Evolutionary conservation across 176 grass and related monocot species (phyloP).

Genomic region (Hsuehochloa calcarea): DNA sequence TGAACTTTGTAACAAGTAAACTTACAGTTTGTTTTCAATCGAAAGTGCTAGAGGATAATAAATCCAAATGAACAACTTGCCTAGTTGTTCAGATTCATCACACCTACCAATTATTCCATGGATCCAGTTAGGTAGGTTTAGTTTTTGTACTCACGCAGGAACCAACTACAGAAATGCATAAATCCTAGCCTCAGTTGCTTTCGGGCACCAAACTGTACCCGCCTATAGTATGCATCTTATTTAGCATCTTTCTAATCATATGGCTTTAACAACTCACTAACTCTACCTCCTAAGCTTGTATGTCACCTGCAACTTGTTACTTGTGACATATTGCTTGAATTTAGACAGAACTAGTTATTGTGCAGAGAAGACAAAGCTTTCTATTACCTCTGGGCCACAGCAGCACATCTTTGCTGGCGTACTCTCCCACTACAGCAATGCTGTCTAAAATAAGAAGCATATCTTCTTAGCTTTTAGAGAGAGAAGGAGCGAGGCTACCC

Average conservation of each 20-base stretch:
- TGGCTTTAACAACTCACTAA: not conserved
- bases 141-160: not conserved
- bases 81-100: not conserved
- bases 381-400: not conserved
- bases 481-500: too few species aligned
- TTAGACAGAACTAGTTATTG: not conserved
- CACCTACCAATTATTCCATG: not conserved
- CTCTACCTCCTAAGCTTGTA: not conserved
- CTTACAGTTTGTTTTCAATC: not conserved
- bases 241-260: not conserved
- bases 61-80: not conserved
- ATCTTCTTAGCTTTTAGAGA: too few species aligned
- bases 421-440: too few species aligned
- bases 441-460: too few species aligned
- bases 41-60: not conserved
- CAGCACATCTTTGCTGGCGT: too few species aligned
- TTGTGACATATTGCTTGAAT: not conserved
- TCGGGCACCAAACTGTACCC: not conserved
- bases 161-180: not conserved
- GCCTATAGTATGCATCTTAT: not conserved
- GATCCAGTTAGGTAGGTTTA: not conserved
- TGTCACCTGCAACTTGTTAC: not conserved
- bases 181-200: not conserved
- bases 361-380: slow-evolving; percentile 11
- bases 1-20: not conserved